Evolutionary conservation across 73 alveolate species (phyloP), one percentile per base, ranked within the genome.

Genomic region (Stentor roeselii): DNA sequence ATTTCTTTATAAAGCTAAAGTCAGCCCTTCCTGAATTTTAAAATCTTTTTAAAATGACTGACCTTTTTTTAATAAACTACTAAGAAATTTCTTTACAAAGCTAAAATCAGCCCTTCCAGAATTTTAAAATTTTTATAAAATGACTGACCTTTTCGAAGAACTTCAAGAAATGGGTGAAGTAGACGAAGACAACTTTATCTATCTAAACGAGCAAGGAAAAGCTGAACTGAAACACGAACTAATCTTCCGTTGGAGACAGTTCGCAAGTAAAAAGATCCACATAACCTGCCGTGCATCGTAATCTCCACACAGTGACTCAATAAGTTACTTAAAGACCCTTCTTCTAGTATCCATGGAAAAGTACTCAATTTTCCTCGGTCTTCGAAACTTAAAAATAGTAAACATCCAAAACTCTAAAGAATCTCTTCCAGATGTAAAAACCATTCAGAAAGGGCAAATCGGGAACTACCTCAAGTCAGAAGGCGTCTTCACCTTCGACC

Each of bases 121-220:
- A n/a, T n/a, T n/a, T n/a, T n/a, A n/a, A n/a, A n/a, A n/a, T n/a
- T n/a, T n/a, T n/a, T 50, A 50, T 11, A 50, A 50, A 50, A 50
- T 50, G 67, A 21, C 21, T 50, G 67, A 50, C 67, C 67, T 50
- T 50, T 21, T 50, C 21, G 67, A 50, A 50, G 67, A 50, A 50
- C 67, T 50, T 50, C 30, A 50, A 50, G 67, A 50, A 21, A 50
- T 50, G 67, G 67, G 67, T 50, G 67, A 50, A 50, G 67, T 50
- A 11, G 67, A 50, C 21, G 67, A 50, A 50, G 67, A 50, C 6
- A 50, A 50, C 21, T 50, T 50, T 50, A 50, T 50, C 6, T 50
- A 50, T 21, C 67, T 50, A 11, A 50, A 50, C 21, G 67, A 50
- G 21, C 67, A 50, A 50, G 67, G 67, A 11, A 50, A 50, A 50